Evolutionary conservation across 768 basidiomycete species (phyloP), one percentile per base, ranked within the genome.

Genomic region (Suillus weaverae): DNA sequence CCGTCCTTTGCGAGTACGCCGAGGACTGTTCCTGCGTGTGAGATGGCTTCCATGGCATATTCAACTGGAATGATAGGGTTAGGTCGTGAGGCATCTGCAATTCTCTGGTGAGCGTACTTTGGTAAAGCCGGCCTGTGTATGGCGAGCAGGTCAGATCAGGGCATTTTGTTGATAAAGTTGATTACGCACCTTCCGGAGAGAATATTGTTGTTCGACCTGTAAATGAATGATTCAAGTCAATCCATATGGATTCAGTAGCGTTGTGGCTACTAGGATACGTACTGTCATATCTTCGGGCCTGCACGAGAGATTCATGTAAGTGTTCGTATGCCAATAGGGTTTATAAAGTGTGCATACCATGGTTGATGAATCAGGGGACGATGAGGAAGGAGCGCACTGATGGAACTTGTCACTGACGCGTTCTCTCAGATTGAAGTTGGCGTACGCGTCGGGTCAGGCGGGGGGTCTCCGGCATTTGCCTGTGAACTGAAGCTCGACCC

Each of bases 1-100:
- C 95, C 95, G 67, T 95, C 92, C 70, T 88, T 91, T 35, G 95
- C 94, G 35, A 96, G 84, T 63, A 96, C 90, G 48, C 94, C 95
- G n/a, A 97, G 86, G 53, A 97, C 95, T 48, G 94, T 92, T 62
- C 94, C 94, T 22, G 94, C 95, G 72, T 95, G 92, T 35, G 95
- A 97, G 83, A 99, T 98, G 64, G 95, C 95, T 76, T 99, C 97
- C 94, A 99, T 97, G 51, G 97, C 97, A 86, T 99, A 99, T 81
- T 99, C 97, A 82, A 99, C 97, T 97, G 70, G 56, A 38, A 55
- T 61, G 46, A 68, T 62, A 51, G 62, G 35, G 32, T 46, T 59
- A 61, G 54, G 65, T 41, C 32, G 41, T 39, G 41, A n/a, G 22
- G 4, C 46, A 33, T 62, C 55, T 36, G 59, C 22, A 6, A 26